Base-by-base conservation (phyloP, 257 asterid species). In the Handroanthus guayacan region DNA sequence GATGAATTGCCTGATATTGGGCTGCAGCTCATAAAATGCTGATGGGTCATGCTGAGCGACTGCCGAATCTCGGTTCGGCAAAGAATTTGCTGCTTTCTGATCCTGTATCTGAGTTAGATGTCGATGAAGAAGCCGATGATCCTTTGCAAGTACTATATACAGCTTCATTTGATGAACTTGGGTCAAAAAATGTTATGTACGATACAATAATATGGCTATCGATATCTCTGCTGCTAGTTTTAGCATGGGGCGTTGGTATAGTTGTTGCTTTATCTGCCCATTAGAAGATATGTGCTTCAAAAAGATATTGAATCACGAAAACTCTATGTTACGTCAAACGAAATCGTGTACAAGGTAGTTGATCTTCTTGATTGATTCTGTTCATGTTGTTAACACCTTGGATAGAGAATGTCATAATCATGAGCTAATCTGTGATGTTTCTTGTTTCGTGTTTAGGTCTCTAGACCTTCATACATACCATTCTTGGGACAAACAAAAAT, bases 181-280 rank as follows among this genome's bases (percentile, higher is more conserved):
- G 88, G 5, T 63, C 85, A 12, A 76, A 85, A 66, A 71, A 82
- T 82, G 78, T 91, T 78, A 81, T 72, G 75, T 89, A 91, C 39
- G 92, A 91, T 68, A 88, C 84, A 3, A 72, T 89, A 64, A 84
- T 91, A 72, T 91, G 97, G 95, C 82, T 88, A 45, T 87, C 85
- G 41, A 85, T 91, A 86, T 91, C 97, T 25, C 72, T 85, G 55
- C 65, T 89, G 69, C 90, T 91, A 76, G 87, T 91, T 77, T 78
- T 91, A 77, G 95, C 97, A 47, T 89, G 97, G 92, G 95, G 95
- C 5, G 48, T 91, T 66, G 97, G 97, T 77, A 82, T 88, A 31
- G 54, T 91, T 71, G 93, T 82, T 91, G 77, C 87, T 91, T 39
- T 91, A 89, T 74, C 72, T 87, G 78, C 97, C 97, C 57, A 80